These are phyloP conservation scores for Acanthamoeba triangularis DNA, from an alignment of 208 protist species.

Conservation along the genomic window DNA sequence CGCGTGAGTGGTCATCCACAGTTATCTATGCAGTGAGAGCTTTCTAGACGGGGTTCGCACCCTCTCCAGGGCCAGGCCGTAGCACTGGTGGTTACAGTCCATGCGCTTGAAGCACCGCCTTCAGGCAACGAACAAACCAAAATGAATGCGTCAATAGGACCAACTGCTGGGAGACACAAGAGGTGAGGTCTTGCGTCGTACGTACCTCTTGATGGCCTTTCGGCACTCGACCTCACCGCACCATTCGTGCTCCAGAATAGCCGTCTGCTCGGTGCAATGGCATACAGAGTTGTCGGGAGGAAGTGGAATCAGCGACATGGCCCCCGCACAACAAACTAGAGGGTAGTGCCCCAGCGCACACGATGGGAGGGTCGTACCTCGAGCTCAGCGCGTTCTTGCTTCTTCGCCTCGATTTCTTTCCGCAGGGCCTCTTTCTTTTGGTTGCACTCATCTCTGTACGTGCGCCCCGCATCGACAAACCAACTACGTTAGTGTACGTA, in stretches of 20 bases:
- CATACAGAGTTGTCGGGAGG: neutral
- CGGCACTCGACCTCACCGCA: neutral
- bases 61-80: neutral
- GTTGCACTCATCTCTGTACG: neutral
- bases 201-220: neutral
- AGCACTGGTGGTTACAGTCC: neutral
- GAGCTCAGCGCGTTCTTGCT: neutral
- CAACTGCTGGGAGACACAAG: neutral
- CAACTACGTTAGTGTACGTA: neutral
- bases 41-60: neutral
- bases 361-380: neutral
- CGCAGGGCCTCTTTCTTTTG: neutral
- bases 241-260: constrained; percentile 12
- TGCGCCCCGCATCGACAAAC: too few relatives aligned
- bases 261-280: neutral
- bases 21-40: neutral
- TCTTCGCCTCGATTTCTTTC: neutral
- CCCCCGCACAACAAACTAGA: neutral
- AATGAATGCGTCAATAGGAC: too few relatives aligned
- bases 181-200: neutral
- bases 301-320: neutral
- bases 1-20: neutral
- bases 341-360: too few relatives aligned
- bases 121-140: neutral
- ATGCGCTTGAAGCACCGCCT: constrained; percentile 6